A percentile compares a stretch with the other conserved stretches of the same genome.
Evolutionary conservation across 2,329 filamentous ascomycete species (phyloP).

Genomic region (Colletotrichum salicis): DNA sequence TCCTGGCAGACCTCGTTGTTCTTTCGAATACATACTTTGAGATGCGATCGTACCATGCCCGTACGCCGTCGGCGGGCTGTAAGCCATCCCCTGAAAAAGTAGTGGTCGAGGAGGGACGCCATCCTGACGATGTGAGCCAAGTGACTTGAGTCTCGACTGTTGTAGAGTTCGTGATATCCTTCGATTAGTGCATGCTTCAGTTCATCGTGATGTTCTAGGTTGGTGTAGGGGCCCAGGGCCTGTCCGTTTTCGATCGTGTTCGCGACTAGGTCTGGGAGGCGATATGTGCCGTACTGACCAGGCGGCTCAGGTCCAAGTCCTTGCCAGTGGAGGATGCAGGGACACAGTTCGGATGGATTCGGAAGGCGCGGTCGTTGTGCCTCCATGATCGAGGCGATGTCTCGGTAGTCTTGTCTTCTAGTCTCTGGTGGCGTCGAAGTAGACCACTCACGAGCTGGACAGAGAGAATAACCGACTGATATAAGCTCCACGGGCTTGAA

Average conservation of each 20-base stretch:
- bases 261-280: neutral
- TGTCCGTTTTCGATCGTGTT: neutral
- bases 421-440: neutral
- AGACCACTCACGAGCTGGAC: neutral
- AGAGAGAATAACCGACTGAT: neutral
- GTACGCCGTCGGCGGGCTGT: neutral
- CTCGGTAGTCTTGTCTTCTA: neutral
- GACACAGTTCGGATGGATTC: neutral
- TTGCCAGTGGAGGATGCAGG: neutral
- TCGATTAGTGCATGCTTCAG: neutral
- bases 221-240: neutral
- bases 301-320: neutral
- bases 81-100: conserved; percentile 21
- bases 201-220: neutral
- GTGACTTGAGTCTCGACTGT: neutral
- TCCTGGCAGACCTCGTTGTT: neutral
- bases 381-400: neutral
- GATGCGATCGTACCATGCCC: neutral
- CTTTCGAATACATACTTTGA: neutral
- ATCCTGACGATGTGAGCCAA: neutral
- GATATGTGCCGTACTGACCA: neutral
- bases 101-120: conserved; percentile 10
- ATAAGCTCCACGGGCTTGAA: neutral
- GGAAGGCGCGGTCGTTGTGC: neutral
- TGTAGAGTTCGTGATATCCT: conserved; percentile 13